phyloP scores from a whole-genome alignment of 805 yeast genomes.

The Kockiozyma suomiensis region DNA sequence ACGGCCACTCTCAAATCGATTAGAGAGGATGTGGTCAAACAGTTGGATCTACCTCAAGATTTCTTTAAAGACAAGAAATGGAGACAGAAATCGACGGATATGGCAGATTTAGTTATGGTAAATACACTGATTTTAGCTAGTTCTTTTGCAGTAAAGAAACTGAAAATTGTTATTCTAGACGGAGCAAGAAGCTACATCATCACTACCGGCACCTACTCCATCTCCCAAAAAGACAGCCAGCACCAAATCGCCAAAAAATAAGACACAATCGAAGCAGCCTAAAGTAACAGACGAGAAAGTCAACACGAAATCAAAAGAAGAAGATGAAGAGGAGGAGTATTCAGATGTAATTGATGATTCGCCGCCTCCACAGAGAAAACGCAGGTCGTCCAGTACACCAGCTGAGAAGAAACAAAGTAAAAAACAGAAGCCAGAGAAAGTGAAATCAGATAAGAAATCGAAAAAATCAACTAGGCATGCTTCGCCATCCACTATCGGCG shows the following conservation, averaged over 20 bases:
- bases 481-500: neutral
- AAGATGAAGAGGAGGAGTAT: constrained; percentile 12
- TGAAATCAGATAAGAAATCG: neutral
- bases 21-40: constrained; percentile 25
- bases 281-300: neutral
- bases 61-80: constrained; percentile 31
- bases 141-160: no score
- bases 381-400: neutral
- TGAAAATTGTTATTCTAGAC: no score
- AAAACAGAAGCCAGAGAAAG: neutral
- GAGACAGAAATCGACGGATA: constrained; percentile 23
- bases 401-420: neutral
- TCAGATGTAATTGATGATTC: constrained; percentile 18
- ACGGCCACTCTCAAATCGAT: constrained; percentile 31
- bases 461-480: neutral
- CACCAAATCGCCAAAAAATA: neutral
- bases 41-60: constrained; percentile 26
- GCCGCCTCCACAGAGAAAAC: constrained; percentile 9
- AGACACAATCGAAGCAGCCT: neutral
- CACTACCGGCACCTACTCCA: no score
- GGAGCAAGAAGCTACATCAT: neutral
- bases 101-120: constrained; percentile 31
- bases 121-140: no score
- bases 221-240: neutral
- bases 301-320: neutral